phyloP scores from a whole-genome alignment of 768 basidiomycete genomes.

The Naganishia friedmannii region DNA sequence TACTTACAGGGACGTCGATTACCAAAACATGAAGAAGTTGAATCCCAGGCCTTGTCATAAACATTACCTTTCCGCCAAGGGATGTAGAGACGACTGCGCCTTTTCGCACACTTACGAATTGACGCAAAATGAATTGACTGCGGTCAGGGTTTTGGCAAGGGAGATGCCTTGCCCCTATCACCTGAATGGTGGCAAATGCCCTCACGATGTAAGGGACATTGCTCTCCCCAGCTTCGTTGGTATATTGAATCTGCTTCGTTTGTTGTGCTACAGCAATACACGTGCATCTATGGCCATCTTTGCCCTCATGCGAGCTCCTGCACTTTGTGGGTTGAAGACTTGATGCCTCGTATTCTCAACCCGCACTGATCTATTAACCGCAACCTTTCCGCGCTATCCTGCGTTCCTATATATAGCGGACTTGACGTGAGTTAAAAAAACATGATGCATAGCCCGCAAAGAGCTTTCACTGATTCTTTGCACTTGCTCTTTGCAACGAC shows the following conservation, averaged over 20 bases:
- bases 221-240: no score
- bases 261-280: slow-evolving; percentile 1
- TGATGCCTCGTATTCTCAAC: neutral
- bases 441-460: neutral
- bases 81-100: slow-evolving; percentile 7
- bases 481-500: neutral
- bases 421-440: neutral
- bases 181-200: slow-evolving; percentile 17
- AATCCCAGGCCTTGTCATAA: slow-evolving; percentile 30
- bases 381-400: neutral
- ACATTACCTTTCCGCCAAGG: slow-evolving; percentile 21
- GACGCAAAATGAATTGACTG: slow-evolving; percentile 20
- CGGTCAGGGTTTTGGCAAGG: slow-evolving; percentile 23
- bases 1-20: slow-evolving; percentile 11
- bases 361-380: neutral
- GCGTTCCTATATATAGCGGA: neutral
- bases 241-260: neutral
- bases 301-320: slow-evolving; percentile 19
- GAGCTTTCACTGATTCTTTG: neutral
- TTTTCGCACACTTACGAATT: slow-evolving; percentile 26
- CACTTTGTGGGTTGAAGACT: neutral
- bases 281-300: slow-evolving; percentile 29
- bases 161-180: slow-evolving; percentile 27
- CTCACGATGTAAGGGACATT: slow-evolving; percentile 7
- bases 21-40: slow-evolving; percentile 28